Evolutionary conservation across 2,329 filamentous ascomycete genomes (phyloP), one percentile per base, ranked within the genome.

Genomic region (Ophiostoma triangulosporum): DNA sequence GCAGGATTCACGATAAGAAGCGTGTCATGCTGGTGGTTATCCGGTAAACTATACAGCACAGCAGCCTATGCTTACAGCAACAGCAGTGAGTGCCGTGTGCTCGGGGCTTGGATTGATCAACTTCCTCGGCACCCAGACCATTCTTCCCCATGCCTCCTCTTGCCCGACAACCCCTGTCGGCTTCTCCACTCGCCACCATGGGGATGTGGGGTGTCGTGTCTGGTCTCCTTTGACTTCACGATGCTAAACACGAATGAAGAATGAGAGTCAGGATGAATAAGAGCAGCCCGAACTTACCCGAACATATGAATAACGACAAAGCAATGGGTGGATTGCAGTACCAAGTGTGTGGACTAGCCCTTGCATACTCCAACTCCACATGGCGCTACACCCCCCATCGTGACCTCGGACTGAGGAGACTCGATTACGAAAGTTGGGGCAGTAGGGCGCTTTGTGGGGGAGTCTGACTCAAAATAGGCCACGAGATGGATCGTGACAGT

Each of bases 341-440:
- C n/a, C 35, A 36, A n/a, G 15, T 20, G 35, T 7, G 5, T 6
- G 14, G 14, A 17, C 17, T 36, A 6, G 6, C 35, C 15, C 36
- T 14, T 40, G 17, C 36, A 24, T 22, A n/a, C 35, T 22, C 50
- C 6, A 32, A 33, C 31, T 48, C 45, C 45, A 53, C 33, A 55
- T 33, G 15, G 15, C 11, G n/a, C 43, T 29, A 29, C 46, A 50
- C 53, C 17, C 52, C 52, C 52, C 52, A 56, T 43, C 55, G 55
- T 56, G 52, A 54, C 55, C 45, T 51, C 14, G 48, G 43, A 33
- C 46, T 50, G 36, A 45, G 52, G 38, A 50, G 31, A 24, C n/a
- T 29, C 26, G 3, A 38, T 40, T 31, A 6, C 8, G 20, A 20
- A 29, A 9, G 27, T 20, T 49, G 45, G 15, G 33, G 35, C 22